phyloP scores from a whole-genome alignment of 2,329 filamentous ascomycete genomes.

The Cytospora mali region DNA sequence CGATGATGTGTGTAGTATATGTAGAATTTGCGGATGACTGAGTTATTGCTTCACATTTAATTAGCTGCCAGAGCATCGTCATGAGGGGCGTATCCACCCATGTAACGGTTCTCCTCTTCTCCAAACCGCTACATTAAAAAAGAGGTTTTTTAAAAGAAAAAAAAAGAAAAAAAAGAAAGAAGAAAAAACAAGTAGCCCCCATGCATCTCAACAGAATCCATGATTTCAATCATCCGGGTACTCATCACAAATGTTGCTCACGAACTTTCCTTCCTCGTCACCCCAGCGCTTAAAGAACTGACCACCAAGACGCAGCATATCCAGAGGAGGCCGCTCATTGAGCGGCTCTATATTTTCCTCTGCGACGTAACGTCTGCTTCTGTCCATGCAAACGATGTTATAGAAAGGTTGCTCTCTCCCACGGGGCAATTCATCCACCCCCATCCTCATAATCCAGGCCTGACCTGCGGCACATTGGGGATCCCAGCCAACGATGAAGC shows the following conservation, averaged over 20 bases:
- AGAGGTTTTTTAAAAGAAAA: too few species aligned
- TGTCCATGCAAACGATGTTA: constrained; percentile 66
- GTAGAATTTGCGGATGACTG: too few species aligned
- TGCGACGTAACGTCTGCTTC: constrained; percentile 65
- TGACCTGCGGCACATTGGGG: constrained; percentile 44
- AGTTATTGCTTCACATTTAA: too few species aligned
- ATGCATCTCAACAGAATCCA: not conserved
- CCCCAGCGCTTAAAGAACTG: constrained; percentile 69
- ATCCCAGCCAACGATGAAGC: constrained; percentile 66
- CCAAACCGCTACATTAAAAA: too few species aligned
- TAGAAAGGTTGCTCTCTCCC: constrained; percentile 68
- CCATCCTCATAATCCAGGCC: constrained; percentile 64
- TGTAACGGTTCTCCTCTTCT: too few species aligned
- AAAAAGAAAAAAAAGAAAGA: too few species aligned
- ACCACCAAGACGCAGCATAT: constrained; percentile 57
- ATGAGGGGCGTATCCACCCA: too few species aligned
- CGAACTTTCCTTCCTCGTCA: constrained; percentile 49
- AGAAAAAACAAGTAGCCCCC: too few species aligned
- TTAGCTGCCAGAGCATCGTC: too few species aligned
- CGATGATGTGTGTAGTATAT: too few species aligned
- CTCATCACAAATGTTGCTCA: constrained; percentile 67
- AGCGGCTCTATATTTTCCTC: constrained; percentile 64
- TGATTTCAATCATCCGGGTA: constrained; percentile 63
- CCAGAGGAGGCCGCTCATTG: constrained; percentile 43
- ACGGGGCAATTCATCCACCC: constrained; percentile 57